phyloP scores from a whole-genome alignment of 495 filamentous ascomycete genomes.

The Hypoxylon lenormandii region DNA sequence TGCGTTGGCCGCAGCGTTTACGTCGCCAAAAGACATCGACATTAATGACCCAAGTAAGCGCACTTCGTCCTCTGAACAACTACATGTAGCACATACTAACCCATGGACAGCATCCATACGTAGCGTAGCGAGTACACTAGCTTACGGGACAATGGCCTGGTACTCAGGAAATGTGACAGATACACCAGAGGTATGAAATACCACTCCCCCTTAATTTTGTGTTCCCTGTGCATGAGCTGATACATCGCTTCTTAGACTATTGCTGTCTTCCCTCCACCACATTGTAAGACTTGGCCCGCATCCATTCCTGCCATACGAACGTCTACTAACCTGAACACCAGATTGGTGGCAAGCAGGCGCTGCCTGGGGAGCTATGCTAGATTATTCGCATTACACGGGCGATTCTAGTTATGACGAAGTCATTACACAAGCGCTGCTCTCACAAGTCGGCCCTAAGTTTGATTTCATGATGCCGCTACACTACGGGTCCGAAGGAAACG shows the following conservation, averaged over 20 bases:
- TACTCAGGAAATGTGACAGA: slow-evolving; percentile 75
- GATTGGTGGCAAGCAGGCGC: slow-evolving; percentile 84
- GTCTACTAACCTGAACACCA: slow-evolving; percentile 57
- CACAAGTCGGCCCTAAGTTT: slow-evolving; percentile 70
- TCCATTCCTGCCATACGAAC: not conserved
- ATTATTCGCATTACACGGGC: slow-evolving; percentile 86
- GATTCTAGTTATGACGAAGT: slow-evolving; percentile 78
- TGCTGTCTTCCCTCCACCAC: slow-evolving; percentile 74
- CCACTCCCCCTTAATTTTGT: slow-evolving; percentile 43
- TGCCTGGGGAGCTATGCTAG: slow-evolving; percentile 77
- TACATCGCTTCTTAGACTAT: slow-evolving; percentile 52
- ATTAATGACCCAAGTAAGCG: slow-evolving; percentile 57
- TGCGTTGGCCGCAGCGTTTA: slow-evolving; percentile 49
- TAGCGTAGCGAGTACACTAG: slow-evolving; percentile 62
- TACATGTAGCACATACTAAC: slow-evolving; percentile 2
- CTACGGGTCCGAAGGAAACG: slow-evolving; percentile 69
- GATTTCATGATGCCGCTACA: slow-evolving; percentile 68
- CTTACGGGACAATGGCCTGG: slow-evolving; percentile 67
- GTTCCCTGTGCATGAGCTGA: slow-evolving; percentile 26
- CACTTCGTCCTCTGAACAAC: not conserved
- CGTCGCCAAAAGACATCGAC: slow-evolving; percentile 58
- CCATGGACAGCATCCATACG: slow-evolving; percentile 61
- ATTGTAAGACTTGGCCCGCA: slow-evolving; percentile 63
- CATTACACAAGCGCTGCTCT: slow-evolving; percentile 73
- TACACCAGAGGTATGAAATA: slow-evolving; percentile 58